Conservation (phyloP, 1,284 basidiomycete genomes). For the Ganoderma sinense region DNA sequence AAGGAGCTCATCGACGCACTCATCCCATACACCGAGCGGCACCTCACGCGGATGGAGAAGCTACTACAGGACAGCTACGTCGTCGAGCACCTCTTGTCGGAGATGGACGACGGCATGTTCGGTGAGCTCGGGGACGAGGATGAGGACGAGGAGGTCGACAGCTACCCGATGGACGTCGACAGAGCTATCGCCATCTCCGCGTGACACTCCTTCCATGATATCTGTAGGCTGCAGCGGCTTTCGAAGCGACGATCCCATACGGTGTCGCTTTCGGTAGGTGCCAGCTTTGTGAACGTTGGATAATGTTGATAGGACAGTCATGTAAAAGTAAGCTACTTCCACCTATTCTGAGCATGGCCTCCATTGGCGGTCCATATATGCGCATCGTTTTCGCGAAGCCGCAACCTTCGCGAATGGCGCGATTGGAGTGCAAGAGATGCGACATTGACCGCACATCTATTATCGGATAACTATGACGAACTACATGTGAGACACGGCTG, state of each 20-base stretch:
- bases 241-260: not conserved
- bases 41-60: conserved; percentile 86
- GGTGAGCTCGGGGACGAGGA: conserved; percentile 51
- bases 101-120: conserved; percentile 89
- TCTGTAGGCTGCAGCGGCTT: not conserved
- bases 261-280: not conserved
- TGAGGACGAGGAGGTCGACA: conserved; percentile 55
- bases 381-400: not conserved
- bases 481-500: not conserved
- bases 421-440: not conserved
- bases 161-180: conserved; percentile 35
- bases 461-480: not conserved
- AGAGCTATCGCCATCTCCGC: conserved; percentile 30
- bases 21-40: conserved; percentile 94
- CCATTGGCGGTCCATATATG: not conserved
- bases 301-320: not conserved
- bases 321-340: conserved; percentile 25
- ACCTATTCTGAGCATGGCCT: not conserved
- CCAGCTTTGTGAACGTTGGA: too few species aligned
- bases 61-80: conserved; percentile 94
- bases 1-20: conserved; percentile 87
- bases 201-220: conserved; percentile 11
- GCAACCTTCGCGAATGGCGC: not conserved
- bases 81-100: conserved; percentile 89
- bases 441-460: not conserved